Evolutionary conservation across 2,329 filamentous ascomycete species (phyloP).

Genomic region (Alternaria longipes): DNA sequence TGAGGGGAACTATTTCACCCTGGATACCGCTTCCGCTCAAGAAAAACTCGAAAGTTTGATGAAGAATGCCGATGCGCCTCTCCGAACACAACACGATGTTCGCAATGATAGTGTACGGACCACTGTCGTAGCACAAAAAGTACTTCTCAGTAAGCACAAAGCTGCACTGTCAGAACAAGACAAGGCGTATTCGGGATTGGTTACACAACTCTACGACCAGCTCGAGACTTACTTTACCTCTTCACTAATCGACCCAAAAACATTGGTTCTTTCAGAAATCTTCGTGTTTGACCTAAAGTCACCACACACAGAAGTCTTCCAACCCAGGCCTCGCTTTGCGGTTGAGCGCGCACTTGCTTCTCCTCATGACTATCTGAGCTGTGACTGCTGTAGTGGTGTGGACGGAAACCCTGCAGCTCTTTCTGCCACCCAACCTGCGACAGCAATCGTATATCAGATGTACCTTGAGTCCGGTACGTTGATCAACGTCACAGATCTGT

Average conservation of each 20-base stretch:
- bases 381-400: conserved; percentile 68
- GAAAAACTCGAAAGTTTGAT: conserved; percentile 49
- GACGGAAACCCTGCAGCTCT: conserved; percentile 56
- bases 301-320: conserved; percentile 77
- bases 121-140: conserved; percentile 82
- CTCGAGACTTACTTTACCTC: conserved; percentile 60
- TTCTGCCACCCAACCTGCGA: conserved; percentile 71
- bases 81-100: conserved; percentile 79
- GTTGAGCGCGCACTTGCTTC: conserved; percentile 75
- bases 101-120: conserved; percentile 75
- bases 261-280: conserved; percentile 72
- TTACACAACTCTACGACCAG: conserved; percentile 65
- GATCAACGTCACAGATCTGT: conserved; percentile 82
- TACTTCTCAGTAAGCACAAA: conserved; percentile 79
- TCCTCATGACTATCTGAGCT: conserved; percentile 81
- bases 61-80: conserved; percentile 46
- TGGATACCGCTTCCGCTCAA: conserved; percentile 33
- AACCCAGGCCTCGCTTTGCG: conserved; percentile 74
- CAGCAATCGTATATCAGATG: conserved; percentile 78
- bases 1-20: conserved; percentile 26
- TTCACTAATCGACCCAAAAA: conserved; percentile 59
- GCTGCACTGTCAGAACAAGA: conserved; percentile 75
- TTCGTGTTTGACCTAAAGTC: conserved; percentile 78
- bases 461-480: conserved; percentile 80
- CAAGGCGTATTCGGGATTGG: conserved; percentile 71